Percentiles rank a stretch among this genome's conserved stretches.
Evolutionary conservation across 1,139 yeast genomes (phyloP).

Genomic region (Scheffersomyces insectosa): DNA sequence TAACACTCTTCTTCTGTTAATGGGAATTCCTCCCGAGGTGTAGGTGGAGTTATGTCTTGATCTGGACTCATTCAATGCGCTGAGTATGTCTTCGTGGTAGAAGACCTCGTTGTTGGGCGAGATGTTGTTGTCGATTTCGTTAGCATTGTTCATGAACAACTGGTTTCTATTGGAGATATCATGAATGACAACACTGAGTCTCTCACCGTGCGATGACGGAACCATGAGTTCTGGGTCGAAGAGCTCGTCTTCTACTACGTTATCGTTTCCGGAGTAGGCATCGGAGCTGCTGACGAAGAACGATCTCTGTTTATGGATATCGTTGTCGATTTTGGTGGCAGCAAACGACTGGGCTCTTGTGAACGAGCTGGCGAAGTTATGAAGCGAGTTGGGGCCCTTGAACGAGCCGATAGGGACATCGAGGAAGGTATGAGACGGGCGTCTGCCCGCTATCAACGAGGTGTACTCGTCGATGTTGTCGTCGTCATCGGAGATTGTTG

Average conservation of each 20-base stretch:
- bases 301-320: conserved; percentile 44
- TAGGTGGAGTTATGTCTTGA: conserved; percentile 33
- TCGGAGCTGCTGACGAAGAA: conserved; percentile 28
- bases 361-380: conserved; percentile 49
- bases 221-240: conserved; percentile 72
- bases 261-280: conserved; percentile 18
- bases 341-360: conserved; percentile 50
- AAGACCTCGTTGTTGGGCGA: conserved; percentile 36
- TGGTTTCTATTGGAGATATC: conserved; percentile 32
- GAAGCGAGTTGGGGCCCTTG: conserved; percentile 48
- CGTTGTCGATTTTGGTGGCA: conserved; percentile 45
- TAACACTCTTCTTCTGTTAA: conserved; percentile 16
- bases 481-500: conserved; percentile 1
- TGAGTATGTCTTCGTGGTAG: conserved; percentile 40
- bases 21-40: conserved; percentile 22
- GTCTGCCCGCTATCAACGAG: conserved; percentile 16
- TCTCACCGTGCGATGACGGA: conserved; percentile 63
- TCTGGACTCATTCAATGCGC: conserved; percentile 27
- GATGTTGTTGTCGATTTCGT: conserved; percentile 10
- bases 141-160: conserved; percentile 22
- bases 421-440: conserved; percentile 30
- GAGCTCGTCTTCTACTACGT: conserved; percentile 51
- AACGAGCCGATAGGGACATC: conserved; percentile 48
- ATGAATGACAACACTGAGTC: conserved; percentile 57
- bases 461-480: conserved; percentile 16